Evolutionary conservation across 257 asterid species (phyloP), one percentile per base, ranked within the genome.

Genomic region (Cinchona pubescens): DNA sequence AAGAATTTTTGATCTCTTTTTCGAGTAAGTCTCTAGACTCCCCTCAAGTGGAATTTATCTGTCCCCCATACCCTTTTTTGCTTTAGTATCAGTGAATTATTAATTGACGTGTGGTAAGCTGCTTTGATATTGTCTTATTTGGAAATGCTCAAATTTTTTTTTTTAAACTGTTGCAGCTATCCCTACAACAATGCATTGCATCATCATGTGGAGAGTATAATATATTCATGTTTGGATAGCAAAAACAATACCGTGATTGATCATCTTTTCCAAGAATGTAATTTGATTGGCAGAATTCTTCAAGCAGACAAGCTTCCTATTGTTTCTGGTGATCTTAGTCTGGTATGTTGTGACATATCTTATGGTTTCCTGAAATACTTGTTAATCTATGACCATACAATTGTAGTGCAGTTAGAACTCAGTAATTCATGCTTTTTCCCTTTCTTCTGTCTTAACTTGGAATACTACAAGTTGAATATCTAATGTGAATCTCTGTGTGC

Each of bases 161-260:
- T 12, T 29, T 30, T 63, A 29, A 16, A 51, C 40, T 64, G 40
- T 51, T 84, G 69, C 87, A 94, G 98, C 92, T 94, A 91, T 69
- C 96, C 98, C 1, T 94, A 78, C 86, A 94, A 94, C 81, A 94
- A 94, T 87, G 97, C 96, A 23, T 85, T 94, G 84, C 98, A 94
- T 83, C 97, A 91, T 87, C 96, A 94, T 46, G 98, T 90, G 79
- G 98, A 91, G 90, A 94, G 94, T 87, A 90, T 91, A 64, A 77
- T 94, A 83, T 89, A 82, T 82, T 90, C 97, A 71, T 91, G 97
- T 83, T 78, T 91, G 89, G 98, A 89, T 74, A 91, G 94, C 88
- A 91, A 89, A 82, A 89, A 81, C 76, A 81, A 58, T 67, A 75
- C 83, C 45, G 79, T 91, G 29, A 67, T 84, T 77, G 89, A 88